phyloP scores from a whole-genome alignment of 1,284 basidiomycete genomes.

The Pseudozyma tsukubaensis region DNA sequence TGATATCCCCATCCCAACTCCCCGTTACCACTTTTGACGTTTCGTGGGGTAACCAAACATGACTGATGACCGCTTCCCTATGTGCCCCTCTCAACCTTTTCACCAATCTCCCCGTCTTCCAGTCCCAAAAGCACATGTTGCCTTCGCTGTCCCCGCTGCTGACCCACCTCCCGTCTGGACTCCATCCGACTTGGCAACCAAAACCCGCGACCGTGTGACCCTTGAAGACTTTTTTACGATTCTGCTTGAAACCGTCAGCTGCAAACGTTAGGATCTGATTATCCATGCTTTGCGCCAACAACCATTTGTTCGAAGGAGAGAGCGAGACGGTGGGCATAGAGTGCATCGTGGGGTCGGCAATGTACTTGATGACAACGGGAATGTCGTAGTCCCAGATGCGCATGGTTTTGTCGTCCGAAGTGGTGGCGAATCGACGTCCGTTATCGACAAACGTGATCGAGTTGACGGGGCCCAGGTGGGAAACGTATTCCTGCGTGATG shows the following conservation, averaged over 20 bases:
- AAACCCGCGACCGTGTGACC: slow-evolving; percentile 97
- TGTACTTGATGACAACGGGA: slow-evolving; percentile 98
- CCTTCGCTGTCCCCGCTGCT: slow-evolving; percentile 94
- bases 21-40: slow-evolving; percentile 89
- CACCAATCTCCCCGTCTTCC: slow-evolving; percentile 93
- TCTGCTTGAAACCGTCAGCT: slow-evolving; percentile 92
- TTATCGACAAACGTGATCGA: slow-evolving; percentile 97
- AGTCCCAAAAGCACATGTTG: slow-evolving; percentile 98
- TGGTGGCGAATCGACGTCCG: slow-evolving; percentile 95
- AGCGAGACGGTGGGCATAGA: slow-evolving; percentile 97
- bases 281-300: slow-evolving; percentile 95
- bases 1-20: slow-evolving; percentile 96
- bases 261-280: slow-evolving; percentile 98
- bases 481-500: slow-evolving; percentile 97
- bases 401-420: slow-evolving; percentile 99
- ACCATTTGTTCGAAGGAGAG: slow-evolving; percentile 94
- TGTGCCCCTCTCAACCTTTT: slow-evolving; percentile 84
- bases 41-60: slow-evolving; percentile 98
- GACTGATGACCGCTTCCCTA: slow-evolving; percentile 92
- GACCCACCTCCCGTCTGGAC: slow-evolving; percentile 96
- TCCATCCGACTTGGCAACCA: slow-evolving; percentile 95
- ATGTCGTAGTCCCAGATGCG: slow-evolving; percentile 92
- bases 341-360: slow-evolving; percentile 99
- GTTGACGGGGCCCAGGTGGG: slow-evolving; percentile 97
- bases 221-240: slow-evolving; percentile 96